Evolutionary conservation across 2,329 filamentous ascomycete genomes (phyloP), one percentile per base, ranked within the genome.

Genomic region (Chaetothyriales sp.): DNA sequence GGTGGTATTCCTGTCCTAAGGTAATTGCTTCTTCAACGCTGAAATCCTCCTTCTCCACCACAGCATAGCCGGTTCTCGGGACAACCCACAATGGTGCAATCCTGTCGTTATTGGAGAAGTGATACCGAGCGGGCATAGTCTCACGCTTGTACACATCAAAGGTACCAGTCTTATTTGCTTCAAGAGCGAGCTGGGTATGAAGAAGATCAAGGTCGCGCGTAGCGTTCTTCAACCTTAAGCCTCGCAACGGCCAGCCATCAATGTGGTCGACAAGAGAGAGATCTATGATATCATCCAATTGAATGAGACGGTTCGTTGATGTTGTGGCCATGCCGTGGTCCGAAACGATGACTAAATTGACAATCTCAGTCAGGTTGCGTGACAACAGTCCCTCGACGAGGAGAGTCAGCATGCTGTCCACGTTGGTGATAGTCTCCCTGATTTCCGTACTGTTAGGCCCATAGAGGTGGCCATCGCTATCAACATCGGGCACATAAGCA

Each of bases 301-400:
- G 92, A 22, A 96, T 76, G 45, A 96, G 72, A 9, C 92, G 78
- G 18, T 80, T 74, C 0, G 77, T 79, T 53, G 89, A 85, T 0
- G 92, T 96, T 0, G 88, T 94, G 1, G 92, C 92, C 92, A 98
- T 98, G 48, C 92, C 92, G 64, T 98, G 92, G 64, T 98, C 92
- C 0, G 88, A 95, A 2, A 98, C 90, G n/a, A 98, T 76, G 32
- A 98, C 81, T 6, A 98, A 77, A 58, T 98, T 98, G 63, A 96
- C 86, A 53, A 98, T 84, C 18, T 83, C 65, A 0, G 88, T 95
- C 48, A 98, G 70, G 63, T 96, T 95, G 47, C 92, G 81, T 46
- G 76, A 69, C 54, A 89, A 78, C 0, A 98, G 73, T 0, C 89
- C 89, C 1, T 72, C 66, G 61, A 96, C 83, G 1, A 98, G 70